Evolutionary conservation across 2,329 filamentous ascomycete species (phyloP).

Genomic region (Calonectria henricotiae): DNA sequence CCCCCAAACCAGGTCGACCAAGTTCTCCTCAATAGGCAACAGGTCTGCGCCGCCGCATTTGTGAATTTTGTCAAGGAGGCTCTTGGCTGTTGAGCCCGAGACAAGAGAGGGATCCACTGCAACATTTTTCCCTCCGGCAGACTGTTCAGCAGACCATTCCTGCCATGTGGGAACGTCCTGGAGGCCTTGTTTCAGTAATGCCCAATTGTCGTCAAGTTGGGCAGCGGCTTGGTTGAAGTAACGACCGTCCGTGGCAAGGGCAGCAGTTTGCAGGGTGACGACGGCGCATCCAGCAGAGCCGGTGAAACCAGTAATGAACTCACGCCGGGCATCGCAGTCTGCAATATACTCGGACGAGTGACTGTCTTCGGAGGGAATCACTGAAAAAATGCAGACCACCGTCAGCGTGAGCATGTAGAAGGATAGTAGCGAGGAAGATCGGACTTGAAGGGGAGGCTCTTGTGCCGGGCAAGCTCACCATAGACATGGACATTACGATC

Average conservation of each 20-base stretch:
- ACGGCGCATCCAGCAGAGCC: constrained; percentile 96
- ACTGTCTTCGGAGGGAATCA: constrained; percentile 96
- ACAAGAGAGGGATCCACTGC: constrained; percentile 93
- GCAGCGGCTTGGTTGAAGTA: constrained; percentile 98
- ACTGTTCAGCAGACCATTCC: constrained; percentile 92
- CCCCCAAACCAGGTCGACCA: constrained; percentile 94
- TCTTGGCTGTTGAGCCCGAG: constrained; percentile 75
- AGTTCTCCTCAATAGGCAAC: constrained; percentile 82
- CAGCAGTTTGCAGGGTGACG: constrained; percentile 88
- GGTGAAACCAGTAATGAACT: constrained; percentile 93
- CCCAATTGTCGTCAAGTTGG: constrained; percentile 94
- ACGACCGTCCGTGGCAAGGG: constrained; percentile 93
- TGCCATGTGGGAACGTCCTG: constrained; percentile 98
- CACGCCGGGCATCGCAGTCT: constrained; percentile 91
- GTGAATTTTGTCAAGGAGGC: constrained; percentile 88
- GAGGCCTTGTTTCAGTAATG: constrained; percentile 90
- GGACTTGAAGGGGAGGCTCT: not conserved
- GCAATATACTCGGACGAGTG: constrained; percentile 99
- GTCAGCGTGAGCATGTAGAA: constrained; percentile 25
- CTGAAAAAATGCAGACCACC: constrained; percentile 64
- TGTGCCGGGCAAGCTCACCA: constrained; percentile 72
- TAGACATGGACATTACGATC: constrained; percentile 92
- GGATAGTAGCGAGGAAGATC: not conserved
- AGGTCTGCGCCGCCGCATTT: constrained; percentile 87
- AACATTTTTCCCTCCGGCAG: constrained; percentile 88